phyloP scores from a whole-genome alignment of 2,329 filamentous ascomycete species.

The Fonsecaea multimorphosa region DNA sequence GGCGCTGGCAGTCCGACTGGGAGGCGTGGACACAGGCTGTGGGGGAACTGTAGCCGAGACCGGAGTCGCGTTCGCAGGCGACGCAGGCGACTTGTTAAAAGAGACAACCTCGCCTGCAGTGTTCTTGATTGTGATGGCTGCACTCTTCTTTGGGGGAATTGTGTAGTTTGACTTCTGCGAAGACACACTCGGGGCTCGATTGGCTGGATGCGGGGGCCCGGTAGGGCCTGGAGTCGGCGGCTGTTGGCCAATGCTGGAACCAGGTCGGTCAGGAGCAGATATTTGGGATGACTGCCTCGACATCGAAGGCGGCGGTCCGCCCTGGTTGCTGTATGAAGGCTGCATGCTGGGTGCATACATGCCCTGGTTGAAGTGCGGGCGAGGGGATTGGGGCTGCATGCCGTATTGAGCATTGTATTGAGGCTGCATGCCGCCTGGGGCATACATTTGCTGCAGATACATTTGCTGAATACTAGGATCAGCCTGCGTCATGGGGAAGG shows the following conservation, averaged over 20 bases:
- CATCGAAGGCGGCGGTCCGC: conserved; percentile 65
- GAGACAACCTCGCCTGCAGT: conserved; percentile 75
- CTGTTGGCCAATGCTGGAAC: conserved; percentile 64
- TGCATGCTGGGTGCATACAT: conserved; percentile 57
- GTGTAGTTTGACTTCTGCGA: conserved; percentile 68
- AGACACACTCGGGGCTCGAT: conserved; percentile 63
- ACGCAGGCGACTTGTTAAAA: conserved; percentile 71
- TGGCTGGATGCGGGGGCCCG: conserved; percentile 58
- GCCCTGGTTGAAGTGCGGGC: conserved; percentile 57
- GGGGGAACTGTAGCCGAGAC: conserved; percentile 68
- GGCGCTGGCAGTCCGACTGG: conserved; percentile 73
- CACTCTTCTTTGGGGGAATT: conserved; percentile 69
- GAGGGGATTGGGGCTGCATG: conserved; percentile 54
- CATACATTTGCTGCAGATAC: conserved; percentile 37
- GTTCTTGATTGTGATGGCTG: conserved; percentile 83
- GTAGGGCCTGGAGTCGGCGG: conserved; percentile 57
- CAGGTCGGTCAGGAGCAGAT: conserved; percentile 70
- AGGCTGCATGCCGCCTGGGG: conserved; percentile 31
- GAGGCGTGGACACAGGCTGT: conserved; percentile 77
- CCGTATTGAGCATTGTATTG: conserved; percentile 44
- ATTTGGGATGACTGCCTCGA: conserved; percentile 83
- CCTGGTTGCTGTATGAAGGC: conserved; percentile 56
- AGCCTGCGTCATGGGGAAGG: conserved; percentile 37
- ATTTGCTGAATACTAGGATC: conserved; percentile 40
- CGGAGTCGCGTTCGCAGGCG: conserved; percentile 60